Percentiles rank a stretch among this genome's conserved stretches.
Evolutionary conservation across 768 basidiomycete species (phyloP).

Genomic region (Piloderma croceum): DNA sequence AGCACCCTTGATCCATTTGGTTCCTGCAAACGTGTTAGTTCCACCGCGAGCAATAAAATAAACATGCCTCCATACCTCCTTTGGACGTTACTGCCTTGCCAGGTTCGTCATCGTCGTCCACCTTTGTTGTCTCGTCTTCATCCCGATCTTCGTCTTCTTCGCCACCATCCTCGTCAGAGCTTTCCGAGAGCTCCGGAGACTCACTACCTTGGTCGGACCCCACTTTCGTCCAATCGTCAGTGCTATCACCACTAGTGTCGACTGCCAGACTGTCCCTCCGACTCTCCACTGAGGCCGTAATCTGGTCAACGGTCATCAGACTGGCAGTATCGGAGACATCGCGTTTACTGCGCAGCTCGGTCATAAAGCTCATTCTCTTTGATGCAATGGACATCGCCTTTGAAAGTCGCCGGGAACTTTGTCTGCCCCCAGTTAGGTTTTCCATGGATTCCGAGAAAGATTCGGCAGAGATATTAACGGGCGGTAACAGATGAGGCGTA

Average conservation of each 20-base stretch:
- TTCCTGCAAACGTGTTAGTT: slow-evolving; percentile 37
- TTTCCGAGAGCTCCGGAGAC: no score
- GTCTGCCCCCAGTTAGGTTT: slow-evolving; percentile 36
- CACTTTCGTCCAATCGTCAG: slow-evolving; percentile 73
- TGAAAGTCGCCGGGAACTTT: slow-evolving; percentile 34
- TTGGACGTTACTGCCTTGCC: slow-evolving; percentile 49
- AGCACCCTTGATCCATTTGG: slow-evolving; percentile 96
- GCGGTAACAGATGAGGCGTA: slow-evolving; percentile 62
- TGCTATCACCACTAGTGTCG: slow-evolving; percentile 41
- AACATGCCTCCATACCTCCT: slow-evolving; percentile 36
- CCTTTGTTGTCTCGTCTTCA: slow-evolving; percentile 7
- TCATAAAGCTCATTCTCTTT: slow-evolving; percentile 75
- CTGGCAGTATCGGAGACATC: slow-evolving; percentile 87
- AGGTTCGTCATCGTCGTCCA: slow-evolving; percentile 44
- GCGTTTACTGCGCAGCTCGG: slow-evolving; percentile 73
- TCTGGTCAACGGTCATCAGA: slow-evolving; percentile 93
- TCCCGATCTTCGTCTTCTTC: slow-evolving; percentile 33
- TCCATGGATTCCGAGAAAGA: slow-evolving; percentile 78
- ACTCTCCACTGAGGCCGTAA: slow-evolving; percentile 91
- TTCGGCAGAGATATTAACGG: slow-evolving; percentile 73
- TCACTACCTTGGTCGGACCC: no score
- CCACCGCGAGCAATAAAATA: background rate
- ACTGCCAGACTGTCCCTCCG: slow-evolving; percentile 47
- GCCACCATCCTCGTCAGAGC: slow-evolving; percentile 44
- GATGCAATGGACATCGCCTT: slow-evolving; percentile 43